Evolutionary conservation across 352 stramenopile species (phyloP), one percentile per base, ranked within the genome.

Genomic region (Pythium aquatile): DNA sequence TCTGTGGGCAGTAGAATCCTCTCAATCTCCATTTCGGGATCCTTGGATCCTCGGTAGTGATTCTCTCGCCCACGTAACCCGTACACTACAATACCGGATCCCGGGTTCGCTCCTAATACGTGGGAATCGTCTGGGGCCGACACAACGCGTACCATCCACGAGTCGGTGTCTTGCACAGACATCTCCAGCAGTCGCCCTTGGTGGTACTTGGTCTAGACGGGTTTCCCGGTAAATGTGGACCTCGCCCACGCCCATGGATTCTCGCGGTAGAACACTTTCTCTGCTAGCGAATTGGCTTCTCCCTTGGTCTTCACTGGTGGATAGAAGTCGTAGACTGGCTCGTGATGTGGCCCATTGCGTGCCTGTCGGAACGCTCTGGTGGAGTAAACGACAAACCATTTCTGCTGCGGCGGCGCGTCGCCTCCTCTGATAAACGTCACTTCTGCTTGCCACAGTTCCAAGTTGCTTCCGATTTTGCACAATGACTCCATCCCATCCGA

Each of bases 301-400:
- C 46, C 16, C 9, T 6, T 44, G 17, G 52, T 47, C 30, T 58
- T 58, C 1, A 29, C 16, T 11, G 29, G 52, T 16, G 28, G 52
- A 16, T 26, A 58, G 17, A 58, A 46, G 6, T 46, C 7, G 52
- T 58, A 46, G 33, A 32, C 28, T 5, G 33, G 30, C 8, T 58
- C 53, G 3, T 32, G 39, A 47, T 24, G 16, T 24, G 17, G 39
- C 13, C 39, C 39, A 4, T 47, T 47, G 16, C 39, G 39, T 47
- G 13, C 39, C 39, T 47, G 39, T 24, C 39, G 39, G 39, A 47
- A 47, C 13, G 39, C 17, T 24, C 39, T 58, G n/a, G 28, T 58
- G 8, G 13, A 49, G 33, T 58, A 30, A 26, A 58, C 53, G n/a
- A 58, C 14, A n/a, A 48, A 58, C 53, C 53, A 44, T 17, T 44